These are phyloP conservation scores for Dalechampia spathulata DNA, from an alignment of 441 rosid species.

Conservation along the genomic window DNA sequence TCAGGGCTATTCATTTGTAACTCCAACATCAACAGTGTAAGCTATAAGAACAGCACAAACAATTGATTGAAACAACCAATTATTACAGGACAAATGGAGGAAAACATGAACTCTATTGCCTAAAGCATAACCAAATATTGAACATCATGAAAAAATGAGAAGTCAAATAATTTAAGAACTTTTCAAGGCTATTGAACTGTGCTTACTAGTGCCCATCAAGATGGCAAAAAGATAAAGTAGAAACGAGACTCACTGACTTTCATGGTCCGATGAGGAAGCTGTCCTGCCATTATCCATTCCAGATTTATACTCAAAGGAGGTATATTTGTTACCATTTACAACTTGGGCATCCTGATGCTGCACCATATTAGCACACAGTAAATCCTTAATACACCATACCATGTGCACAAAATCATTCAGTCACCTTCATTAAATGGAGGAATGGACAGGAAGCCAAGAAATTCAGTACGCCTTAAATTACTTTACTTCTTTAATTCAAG, in stretches of 20 bases:
- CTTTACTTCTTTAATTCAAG: too few species aligned
- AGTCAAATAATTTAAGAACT: not conserved
- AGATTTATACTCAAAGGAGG: conserved; percentile 93
- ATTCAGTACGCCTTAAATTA: too few species aligned
- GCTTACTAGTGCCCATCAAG: conserved; percentile 4
- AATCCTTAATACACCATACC: conserved; percentile 15
- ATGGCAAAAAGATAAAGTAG: conserved; percentile 4
- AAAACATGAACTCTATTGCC: not conserved
- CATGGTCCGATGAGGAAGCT: conserved; percentile 95
- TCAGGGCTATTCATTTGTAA: not conserved
- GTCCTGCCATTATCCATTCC: conserved; percentile 92
- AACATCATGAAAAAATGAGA: not conserved
- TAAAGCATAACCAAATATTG: not conserved
- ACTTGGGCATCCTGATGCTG: conserved; percentile 91
- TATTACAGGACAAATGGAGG: not conserved
- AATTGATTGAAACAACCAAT: not conserved
- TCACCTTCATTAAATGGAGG: too few species aligned
- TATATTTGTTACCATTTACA: conserved; percentile 75
- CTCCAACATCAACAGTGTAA: not conserved
- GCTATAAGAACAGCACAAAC: not conserved
- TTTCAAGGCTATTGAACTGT: not conserved
- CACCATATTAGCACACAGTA: conserved; percentile 19
- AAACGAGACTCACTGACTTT: conserved; percentile 87
- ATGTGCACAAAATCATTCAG: too few species aligned
- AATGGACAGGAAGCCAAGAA: too few species aligned